Evolutionary conservation across 768 basidiomycete genomes (phyloP).

Genomic region (Daedaleopsis sinensis): DNA sequence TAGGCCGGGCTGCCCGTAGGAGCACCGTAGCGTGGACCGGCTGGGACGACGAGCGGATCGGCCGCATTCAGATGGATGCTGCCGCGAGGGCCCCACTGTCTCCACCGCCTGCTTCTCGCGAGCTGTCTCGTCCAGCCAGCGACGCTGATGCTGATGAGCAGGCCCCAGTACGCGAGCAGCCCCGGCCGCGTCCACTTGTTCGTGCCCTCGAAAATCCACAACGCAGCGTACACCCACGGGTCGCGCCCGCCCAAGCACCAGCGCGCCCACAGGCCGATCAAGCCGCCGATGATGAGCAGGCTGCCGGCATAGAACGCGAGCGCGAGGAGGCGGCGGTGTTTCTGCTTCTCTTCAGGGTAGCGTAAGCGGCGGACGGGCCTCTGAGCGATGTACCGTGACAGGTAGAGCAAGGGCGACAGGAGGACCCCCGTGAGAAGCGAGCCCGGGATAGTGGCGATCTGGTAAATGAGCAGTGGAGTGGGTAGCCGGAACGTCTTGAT

Average conservation of each 20-base stretch:
- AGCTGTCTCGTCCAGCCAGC: conserved; percentile 95
- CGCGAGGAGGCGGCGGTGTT: conserved; percentile 83
- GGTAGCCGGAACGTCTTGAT: conserved; percentile 93
- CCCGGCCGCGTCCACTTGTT: conserved; percentile 79
- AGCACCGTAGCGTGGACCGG: conserved; percentile 17
- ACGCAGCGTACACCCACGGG: conserved; percentile 86
- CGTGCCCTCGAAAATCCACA: conserved; percentile 76
- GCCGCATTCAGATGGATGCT: conserved; percentile 5
- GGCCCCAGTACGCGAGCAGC: conserved; percentile 84
- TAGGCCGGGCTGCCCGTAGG: conserved; percentile 6
- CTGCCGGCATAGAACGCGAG: conserved; percentile 82
- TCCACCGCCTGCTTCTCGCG: conserved; percentile 70
- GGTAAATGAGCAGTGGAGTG: conserved; percentile 89
- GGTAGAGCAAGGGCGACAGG: conserved; percentile 88
- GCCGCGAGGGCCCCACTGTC: conserved; percentile 45
- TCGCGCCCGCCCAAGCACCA: conserved; percentile 82
- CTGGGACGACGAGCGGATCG: neutral
- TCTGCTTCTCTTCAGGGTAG: conserved; percentile 79
- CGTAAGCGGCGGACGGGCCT: conserved; percentile 81
- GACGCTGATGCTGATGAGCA: conserved; percentile 79
- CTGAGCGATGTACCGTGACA: conserved; percentile 91
- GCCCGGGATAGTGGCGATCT: conserved; percentile 90
- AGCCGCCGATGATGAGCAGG: conserved; percentile 72
- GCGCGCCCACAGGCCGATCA: conserved; percentile 91
- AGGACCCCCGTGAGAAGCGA: conserved; percentile 92